Percentiles rank a stretch among this genome's conserved stretches.
These are phyloP conservation scores for Priceomyces medius DNA, from an alignment of 805 yeast species.

Conservation along the genomic window DNA sequence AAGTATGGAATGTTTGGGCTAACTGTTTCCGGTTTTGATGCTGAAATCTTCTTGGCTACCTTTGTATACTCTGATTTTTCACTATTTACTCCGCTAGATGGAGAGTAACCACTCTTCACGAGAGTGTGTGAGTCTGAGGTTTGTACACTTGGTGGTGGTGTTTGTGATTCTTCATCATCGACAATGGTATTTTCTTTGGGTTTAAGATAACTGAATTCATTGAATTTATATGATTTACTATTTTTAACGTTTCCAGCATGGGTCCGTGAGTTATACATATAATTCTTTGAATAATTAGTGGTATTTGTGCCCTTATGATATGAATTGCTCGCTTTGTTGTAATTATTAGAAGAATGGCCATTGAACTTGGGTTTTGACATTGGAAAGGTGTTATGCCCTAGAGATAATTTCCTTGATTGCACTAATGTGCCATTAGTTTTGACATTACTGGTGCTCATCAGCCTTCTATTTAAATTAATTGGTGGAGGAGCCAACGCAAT, in stretches of 20 bases:
- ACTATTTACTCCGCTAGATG: constrained; percentile 12
- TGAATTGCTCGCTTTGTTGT: constrained; percentile 5
- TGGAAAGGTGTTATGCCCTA: constrained; percentile 8
- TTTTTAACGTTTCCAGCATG: neutral
- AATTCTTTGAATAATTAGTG: neutral
- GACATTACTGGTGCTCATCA: constrained; percentile 4
- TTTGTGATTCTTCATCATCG: constrained; percentile 8
- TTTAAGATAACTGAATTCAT: constrained; percentile 4
- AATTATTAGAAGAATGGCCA: constrained; percentile 13
- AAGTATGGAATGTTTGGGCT: constrained; percentile 13
- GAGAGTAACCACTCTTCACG: constrained; percentile 12
- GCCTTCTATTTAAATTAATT: constrained; percentile 47
- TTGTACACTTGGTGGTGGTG: constrained; percentile 13
- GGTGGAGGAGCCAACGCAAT: constrained; percentile 80
- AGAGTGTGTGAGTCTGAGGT: constrained; percentile 9
- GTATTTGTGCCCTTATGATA: neutral
- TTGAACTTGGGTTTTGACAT: constrained; percentile 12
- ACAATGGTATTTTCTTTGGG: constrained; percentile 4
- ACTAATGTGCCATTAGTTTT: constrained; percentile 1
- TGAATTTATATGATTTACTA: constrained; percentile 4
- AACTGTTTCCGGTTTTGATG: constrained; percentile 2
- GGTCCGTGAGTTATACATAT: neutral
- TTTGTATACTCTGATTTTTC: constrained; percentile 10
- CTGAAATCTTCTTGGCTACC: neutral
- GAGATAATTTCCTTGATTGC: neutral